phyloP scores from a whole-genome alignment of 2,329 filamentous ascomycete genomes.

The Penicillium sp. region DNA sequence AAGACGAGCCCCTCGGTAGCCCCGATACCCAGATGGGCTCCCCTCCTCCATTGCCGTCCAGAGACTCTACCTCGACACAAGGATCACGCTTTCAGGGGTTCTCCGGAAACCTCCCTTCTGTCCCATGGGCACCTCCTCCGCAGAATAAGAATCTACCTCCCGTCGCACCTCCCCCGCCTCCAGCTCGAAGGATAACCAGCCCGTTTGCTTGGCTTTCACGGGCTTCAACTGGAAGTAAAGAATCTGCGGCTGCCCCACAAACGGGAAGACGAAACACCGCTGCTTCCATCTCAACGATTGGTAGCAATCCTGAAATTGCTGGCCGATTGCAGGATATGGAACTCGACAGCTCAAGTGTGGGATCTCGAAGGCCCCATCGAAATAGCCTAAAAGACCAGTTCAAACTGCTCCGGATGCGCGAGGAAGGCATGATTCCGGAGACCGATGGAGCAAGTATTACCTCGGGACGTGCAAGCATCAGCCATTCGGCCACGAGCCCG shows the following conservation, averaged over 20 bases:
- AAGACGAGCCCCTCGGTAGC: constrained; percentile 50
- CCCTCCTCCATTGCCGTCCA: constrained; percentile 38
- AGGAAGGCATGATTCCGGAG: constrained; percentile 67
- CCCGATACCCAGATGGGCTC: constrained; percentile 33
- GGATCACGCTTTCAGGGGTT: constrained; percentile 59
- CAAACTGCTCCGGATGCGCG: constrained; percentile 74
- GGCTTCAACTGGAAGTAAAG: constrained; percentile 61
- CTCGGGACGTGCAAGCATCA: constrained; percentile 48
- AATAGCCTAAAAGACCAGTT: constrained; percentile 79
- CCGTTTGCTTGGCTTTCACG: constrained; percentile 87
- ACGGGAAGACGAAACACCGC: constrained; percentile 72
- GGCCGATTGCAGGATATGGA: constrained; percentile 72
- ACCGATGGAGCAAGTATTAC: constrained; percentile 60
- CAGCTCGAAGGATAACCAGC: constrained; percentile 75
- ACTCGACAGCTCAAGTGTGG: constrained; percentile 50
- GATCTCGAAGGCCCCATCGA: constrained; percentile 55
- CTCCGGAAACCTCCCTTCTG: constrained; percentile 71
- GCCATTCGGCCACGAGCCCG: constrained; percentile 54
- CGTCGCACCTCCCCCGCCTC: constrained; percentile 45
- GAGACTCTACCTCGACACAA: constrained; percentile 38
- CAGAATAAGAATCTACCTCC: constrained; percentile 43
- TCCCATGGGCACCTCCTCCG: constrained; percentile 71
- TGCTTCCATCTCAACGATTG: constrained; percentile 77
- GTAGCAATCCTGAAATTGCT: constrained; percentile 80
- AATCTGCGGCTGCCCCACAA: constrained; percentile 57